Conservation (phyloP, 1,139 yeast genomes). For the Geotrichum fermentans region DNA sequence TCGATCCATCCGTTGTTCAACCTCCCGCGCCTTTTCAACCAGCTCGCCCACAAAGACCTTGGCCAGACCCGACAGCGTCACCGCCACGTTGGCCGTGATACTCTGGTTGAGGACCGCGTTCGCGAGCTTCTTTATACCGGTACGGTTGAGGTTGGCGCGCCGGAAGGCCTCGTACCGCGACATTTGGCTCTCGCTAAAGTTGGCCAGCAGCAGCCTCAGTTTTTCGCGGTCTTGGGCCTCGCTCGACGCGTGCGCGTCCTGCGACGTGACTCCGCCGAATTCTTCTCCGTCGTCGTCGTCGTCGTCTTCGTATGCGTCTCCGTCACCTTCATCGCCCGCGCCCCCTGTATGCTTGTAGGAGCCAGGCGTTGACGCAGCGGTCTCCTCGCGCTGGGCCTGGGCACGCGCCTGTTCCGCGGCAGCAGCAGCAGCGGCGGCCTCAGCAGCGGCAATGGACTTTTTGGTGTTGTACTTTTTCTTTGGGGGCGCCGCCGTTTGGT, state of each 20-base stretch:
- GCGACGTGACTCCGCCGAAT: constrained; percentile 17
- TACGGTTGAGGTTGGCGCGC: constrained; percentile 73
- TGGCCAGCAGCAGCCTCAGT: constrained; percentile 61
- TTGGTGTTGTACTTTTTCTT: not conserved
- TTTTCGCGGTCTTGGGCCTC: constrained; percentile 40
- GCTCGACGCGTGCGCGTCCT: constrained; percentile 17
- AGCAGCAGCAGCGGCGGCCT: not conserved
- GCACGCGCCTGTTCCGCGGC: not conserved
- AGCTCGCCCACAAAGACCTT: constrained; percentile 86
- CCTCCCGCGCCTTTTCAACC: constrained; percentile 72
- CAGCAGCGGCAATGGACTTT: not conserved
- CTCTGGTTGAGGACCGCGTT: constrained; percentile 76
- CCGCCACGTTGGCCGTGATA: constrained; percentile 77
- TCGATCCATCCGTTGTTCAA: constrained; percentile 37
- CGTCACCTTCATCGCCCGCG: constrained; percentile 24
- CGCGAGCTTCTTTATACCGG: constrained; percentile 76
- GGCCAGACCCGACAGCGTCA: constrained; percentile 79
- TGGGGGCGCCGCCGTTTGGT: not conserved
- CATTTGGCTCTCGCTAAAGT: constrained; percentile 79
- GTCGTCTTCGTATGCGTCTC: constrained; percentile 39
- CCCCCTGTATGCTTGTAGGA: not conserved
- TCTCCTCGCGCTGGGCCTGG: not conserved
- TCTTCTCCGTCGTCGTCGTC: constrained; percentile 29
- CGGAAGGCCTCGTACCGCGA: constrained; percentile 83
- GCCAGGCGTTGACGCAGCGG: not conserved